Percentiles rank a stretch among this genome's conserved stretches.
Conservation (phyloP, 202 grass and related monocot genomes). For the Musa balbisiana region DNA sequence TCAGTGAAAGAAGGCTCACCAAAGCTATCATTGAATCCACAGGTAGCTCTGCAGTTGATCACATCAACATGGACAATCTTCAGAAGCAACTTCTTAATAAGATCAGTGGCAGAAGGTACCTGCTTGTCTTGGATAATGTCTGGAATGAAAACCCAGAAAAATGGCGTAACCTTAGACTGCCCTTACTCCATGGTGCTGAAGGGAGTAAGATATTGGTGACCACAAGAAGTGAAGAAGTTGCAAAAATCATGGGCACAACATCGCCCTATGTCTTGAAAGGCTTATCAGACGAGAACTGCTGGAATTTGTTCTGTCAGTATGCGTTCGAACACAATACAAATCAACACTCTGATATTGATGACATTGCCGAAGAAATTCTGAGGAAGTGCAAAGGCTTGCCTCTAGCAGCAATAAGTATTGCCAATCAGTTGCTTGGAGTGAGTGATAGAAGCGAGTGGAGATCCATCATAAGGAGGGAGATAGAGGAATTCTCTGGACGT, state of each 20-base stretch:
- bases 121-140: constrained; percentile 60
- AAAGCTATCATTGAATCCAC: constrained; percentile 32
- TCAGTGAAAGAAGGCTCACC: constrained; percentile 29
- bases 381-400: constrained; percentile 44
- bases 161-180: constrained; percentile 43
- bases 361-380: constrained; percentile 35
- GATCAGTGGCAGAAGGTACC: constrained; percentile 45
- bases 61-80: neutral
- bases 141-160: constrained; percentile 42
- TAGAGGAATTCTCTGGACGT: constrained; percentile 4
- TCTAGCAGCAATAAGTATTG: constrained; percentile 51
- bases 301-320: constrained; percentile 39
- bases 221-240: constrained; percentile 31
- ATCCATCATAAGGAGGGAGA: constrained; percentile 24
- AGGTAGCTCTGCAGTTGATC: neutral
- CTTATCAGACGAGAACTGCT: constrained; percentile 43
- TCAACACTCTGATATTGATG: constrained; percentile 26
- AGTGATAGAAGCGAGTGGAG: constrained; percentile 45
- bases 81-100: constrained; percentile 3
- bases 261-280: constrained; percentile 26
- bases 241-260: constrained; percentile 41
- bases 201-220: constrained; percentile 76
- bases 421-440: constrained; percentile 27
- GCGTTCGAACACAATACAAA: constrained; percentile 31
- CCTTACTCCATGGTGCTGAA: constrained; percentile 37